phyloP scores from a whole-genome alignment of 305 asterid genomes.

The Fraxinus sp. region DNA sequence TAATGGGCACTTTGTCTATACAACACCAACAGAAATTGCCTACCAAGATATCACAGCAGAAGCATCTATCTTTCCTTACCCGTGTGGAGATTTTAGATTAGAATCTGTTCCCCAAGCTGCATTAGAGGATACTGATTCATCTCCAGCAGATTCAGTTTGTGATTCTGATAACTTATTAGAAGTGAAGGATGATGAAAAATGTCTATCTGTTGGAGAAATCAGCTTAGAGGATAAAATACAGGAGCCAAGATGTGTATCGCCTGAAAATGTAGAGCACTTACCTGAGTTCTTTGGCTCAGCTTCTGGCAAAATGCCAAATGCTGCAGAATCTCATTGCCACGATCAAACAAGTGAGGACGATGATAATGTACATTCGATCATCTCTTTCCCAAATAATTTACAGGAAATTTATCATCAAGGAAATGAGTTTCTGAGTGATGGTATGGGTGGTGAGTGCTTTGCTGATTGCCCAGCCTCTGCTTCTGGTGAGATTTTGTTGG shows the following conservation, averaged over 20 bases:
- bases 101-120: conserved; percentile 36
- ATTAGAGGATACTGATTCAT: conserved; percentile 29
- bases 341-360: conserved; percentile 24
- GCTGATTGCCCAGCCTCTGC: conserved; percentile 10
- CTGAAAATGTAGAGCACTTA: conserved; percentile 25
- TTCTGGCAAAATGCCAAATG: conserved; percentile 27
- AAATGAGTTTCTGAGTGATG: conserved; percentile 18
- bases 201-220: conserved; percentile 26
- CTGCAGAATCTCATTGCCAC: conserved; percentile 25
- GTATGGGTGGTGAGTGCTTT: conserved; percentile 3
- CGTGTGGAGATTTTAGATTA: conserved; percentile 37
- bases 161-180: conserved; percentile 34
- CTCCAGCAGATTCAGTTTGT: conserved; percentile 39
- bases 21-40: conserved; percentile 36
- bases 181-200: conserved; percentile 31
- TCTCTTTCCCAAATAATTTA: conserved; percentile 23
- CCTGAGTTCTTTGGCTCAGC: conserved; percentile 29
- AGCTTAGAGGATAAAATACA: conserved; percentile 28
- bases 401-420: conserved; percentile 25
- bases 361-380: conserved; percentile 16
- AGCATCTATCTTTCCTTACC: conserved; percentile 38
- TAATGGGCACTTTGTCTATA: conserved; percentile 34
- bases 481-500: conserved; percentile 21
- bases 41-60: conserved; percentile 41
- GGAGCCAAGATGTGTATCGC: conserved; percentile 19